Evolutionary conservation across 805 yeast genomes (phyloP).

Genomic region (Metschnikowia bowlesiae): DNA sequence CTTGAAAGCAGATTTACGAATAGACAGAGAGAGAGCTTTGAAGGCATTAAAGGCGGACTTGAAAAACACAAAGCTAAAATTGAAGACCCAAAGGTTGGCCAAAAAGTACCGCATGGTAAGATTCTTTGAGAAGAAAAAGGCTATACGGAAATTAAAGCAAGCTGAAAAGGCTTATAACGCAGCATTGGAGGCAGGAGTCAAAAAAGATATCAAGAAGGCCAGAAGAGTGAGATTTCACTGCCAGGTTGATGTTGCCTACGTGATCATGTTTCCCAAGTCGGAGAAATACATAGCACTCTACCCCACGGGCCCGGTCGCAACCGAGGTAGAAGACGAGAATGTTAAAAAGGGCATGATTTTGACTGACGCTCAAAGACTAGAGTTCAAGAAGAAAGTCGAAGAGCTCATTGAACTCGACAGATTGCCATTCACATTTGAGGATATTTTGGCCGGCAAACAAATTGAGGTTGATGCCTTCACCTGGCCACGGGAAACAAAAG

Average conservation of each 20-base stretch:
- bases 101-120: conserved; percentile 89
- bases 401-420: conserved; percentile 48
- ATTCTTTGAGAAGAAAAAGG: conserved; percentile 87
- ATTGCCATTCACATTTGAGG: conserved; percentile 50
- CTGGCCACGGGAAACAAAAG: conserved; percentile 20
- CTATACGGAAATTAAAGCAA: conserved; percentile 62
- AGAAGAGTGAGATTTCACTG: conserved; percentile 51
- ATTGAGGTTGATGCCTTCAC: conserved; percentile 21
- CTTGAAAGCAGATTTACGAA: conserved; percentile 58
- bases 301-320: conserved; percentile 38
- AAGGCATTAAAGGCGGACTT: conserved; percentile 60
- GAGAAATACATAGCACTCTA: conserved; percentile 77
- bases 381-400: conserved; percentile 47
- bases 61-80: conserved; percentile 40
- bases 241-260: conserved; percentile 70
- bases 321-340: conserved; percentile 27
- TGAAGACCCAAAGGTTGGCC: conserved; percentile 48
- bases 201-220: conserved; percentile 38
- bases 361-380: conserved; percentile 42
- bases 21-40: conserved; percentile 73
- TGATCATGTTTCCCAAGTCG: conserved; percentile 70
- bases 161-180: conserved; percentile 38
- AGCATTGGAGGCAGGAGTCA: conserved; percentile 28
- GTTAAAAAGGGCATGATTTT: conserved; percentile 39
- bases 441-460: conserved; percentile 38